Evolutionary conservation across 768 basidiomycete genomes (phyloP).

Genomic region (Podaxis pistillaris): DNA sequence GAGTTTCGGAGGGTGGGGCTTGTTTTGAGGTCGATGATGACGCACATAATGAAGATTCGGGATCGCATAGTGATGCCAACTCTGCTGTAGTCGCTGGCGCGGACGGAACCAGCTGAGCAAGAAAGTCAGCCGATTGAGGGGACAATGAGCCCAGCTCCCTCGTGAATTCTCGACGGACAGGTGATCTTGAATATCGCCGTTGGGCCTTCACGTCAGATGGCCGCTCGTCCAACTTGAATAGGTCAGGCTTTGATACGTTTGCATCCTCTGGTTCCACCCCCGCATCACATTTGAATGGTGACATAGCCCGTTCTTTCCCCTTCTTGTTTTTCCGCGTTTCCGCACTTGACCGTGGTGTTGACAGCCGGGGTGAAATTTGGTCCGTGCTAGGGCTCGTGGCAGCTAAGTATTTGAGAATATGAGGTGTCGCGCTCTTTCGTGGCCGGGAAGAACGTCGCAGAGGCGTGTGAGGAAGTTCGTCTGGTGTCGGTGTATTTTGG

Average conservation of each 20-base stretch:
- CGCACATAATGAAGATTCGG: constrained; percentile 6
- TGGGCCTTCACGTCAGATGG: neutral
- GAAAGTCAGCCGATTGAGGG: constrained; percentile 46
- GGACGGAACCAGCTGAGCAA: constrained; percentile 24
- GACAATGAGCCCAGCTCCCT: constrained; percentile 57
- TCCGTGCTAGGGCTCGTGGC: constrained; percentile 11
- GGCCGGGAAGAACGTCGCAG: constrained; percentile 39
- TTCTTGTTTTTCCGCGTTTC: constrained; percentile 23
- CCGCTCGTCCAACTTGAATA: neutral
- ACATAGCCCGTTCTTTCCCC: constrained; percentile 10
- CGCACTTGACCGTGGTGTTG: constrained; percentile 20
- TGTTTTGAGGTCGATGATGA: constrained; percentile 14
- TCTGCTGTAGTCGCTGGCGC: constrained; percentile 11
- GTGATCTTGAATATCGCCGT: constrained; percentile 8
- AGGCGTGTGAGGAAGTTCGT: constrained; percentile 24
- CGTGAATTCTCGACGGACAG: constrained; percentile 8
- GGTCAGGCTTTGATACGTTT: neutral
- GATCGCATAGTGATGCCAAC: neutral
- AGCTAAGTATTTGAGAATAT: constrained; percentile 19
- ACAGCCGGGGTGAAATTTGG: neutral
- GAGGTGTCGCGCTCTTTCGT: constrained; percentile 32
- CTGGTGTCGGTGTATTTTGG: neutral
- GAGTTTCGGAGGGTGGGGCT: neutral
- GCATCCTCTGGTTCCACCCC: neutral
- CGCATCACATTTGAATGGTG: neutral